Evolutionary conservation across 2,329 filamentous ascomycete species (phyloP).

Genomic region (Fusarium floridanum): DNA sequence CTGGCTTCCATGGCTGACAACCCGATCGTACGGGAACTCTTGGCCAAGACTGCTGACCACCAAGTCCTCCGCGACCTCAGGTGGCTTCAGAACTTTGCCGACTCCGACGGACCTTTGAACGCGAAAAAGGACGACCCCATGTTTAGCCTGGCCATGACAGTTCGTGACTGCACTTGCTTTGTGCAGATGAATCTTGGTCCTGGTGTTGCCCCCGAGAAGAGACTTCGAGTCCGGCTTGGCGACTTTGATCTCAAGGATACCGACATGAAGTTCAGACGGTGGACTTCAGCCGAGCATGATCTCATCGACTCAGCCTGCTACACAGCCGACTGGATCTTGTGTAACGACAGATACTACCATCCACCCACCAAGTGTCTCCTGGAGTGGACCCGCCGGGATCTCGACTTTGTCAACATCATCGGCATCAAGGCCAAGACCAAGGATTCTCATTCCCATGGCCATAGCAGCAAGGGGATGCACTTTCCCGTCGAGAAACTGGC

Average conservation of each 20-base stretch:
- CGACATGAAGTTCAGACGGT: constrained; percentile 75
- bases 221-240: constrained; percentile 72
- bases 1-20: constrained; percentile 34
- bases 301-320: constrained; percentile 80
- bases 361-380: constrained; percentile 54
- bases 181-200: constrained; percentile 64
- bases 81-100: constrained; percentile 56
- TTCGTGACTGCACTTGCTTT: constrained; percentile 84
- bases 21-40: constrained; percentile 33
- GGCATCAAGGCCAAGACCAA: constrained; percentile 36
- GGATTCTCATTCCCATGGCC: neutral
- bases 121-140: constrained; percentile 57
- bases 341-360: constrained; percentile 50
- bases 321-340: constrained; percentile 56
- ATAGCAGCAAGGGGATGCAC: constrained; percentile 27
- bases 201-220: constrained; percentile 33
- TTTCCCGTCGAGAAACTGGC: constrained; percentile 29
- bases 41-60: constrained; percentile 51
- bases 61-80: constrained; percentile 53
- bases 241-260: constrained; percentile 84
- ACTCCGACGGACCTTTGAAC: constrained; percentile 59
- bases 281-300: constrained; percentile 72
- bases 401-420: constrained; percentile 39
- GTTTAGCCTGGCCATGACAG: constrained; percentile 80
- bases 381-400: constrained; percentile 44